A percentile compares a stretch with the other conserved stretches of the same genome.
Conservation (phyloP, 2,329 filamentous ascomycete species). For the Ophiostoma pallidulum region DNA sequence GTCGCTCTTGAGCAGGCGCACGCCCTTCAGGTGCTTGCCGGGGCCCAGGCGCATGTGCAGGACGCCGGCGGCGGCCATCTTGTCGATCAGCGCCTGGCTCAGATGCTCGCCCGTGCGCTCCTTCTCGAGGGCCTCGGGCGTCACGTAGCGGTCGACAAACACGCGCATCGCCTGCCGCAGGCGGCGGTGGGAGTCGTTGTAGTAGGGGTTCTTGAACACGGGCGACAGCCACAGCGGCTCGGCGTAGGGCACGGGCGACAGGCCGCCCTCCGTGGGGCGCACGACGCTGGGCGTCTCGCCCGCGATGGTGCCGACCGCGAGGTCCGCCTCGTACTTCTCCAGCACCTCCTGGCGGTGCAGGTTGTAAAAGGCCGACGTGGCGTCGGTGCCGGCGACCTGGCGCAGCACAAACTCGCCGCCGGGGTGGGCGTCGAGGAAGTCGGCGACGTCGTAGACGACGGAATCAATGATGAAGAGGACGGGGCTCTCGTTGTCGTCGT, state of each 20-base stretch:
- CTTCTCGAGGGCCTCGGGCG: slow-evolving; percentile 65
- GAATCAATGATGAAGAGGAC: slow-evolving; percentile 81
- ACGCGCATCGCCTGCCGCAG: slow-evolving; percentile 61
- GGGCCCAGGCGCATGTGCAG: slow-evolving; percentile 77
- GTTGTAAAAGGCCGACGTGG: slow-evolving; percentile 81
- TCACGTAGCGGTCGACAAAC: slow-evolving; percentile 63
- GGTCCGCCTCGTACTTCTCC: slow-evolving; percentile 60
- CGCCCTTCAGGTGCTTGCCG: slow-evolving; percentile 69
- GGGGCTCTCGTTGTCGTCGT: slow-evolving; percentile 55
- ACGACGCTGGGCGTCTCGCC: slow-evolving; percentile 69
- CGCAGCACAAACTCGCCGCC: slow-evolving; percentile 71
- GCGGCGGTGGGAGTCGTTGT: slow-evolving; percentile 60
- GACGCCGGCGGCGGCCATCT: slow-evolving; percentile 64
- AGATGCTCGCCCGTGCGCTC: slow-evolving; percentile 67
- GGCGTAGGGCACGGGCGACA: slow-evolving; percentile 71
- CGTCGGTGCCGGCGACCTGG: slow-evolving; percentile 73
- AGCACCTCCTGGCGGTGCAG: slow-evolving; percentile 87
- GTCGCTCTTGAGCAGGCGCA: slow-evolving; percentile 42
- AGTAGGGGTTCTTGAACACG: slow-evolving; percentile 64
- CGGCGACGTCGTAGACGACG: slow-evolving; percentile 76
- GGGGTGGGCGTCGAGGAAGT: slow-evolving; percentile 78
- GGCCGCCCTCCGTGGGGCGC: slow-evolving; percentile 57
- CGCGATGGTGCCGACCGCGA: slow-evolving; percentile 66
- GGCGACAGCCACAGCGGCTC: slow-evolving; percentile 77
- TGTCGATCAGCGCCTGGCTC: slow-evolving; percentile 61